These are phyloP conservation scores for Streptanthus diversifolius DNA, from an alignment of 345 rosid species.

Conservation along the genomic window DNA sequence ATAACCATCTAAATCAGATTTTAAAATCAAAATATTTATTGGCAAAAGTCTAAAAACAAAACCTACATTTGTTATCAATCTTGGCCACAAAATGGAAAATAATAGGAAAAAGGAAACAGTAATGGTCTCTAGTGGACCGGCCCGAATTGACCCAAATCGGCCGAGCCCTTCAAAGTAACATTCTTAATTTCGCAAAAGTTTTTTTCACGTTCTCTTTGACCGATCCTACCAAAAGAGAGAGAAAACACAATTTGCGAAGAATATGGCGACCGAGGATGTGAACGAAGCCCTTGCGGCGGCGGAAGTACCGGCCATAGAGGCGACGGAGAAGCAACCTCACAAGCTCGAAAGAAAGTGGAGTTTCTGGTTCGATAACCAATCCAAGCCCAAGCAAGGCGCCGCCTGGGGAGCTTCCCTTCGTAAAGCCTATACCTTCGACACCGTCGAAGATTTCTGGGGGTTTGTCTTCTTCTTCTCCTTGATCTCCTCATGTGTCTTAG, in stretches of 20 bases:
- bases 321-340: slow-evolving; percentile 44
- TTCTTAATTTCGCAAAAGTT: neutral
- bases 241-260: neutral
- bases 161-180: neutral
- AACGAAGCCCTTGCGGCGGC: slow-evolving; percentile 35
- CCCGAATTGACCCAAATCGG: neutral
- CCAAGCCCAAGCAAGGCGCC: slow-evolving; percentile 73
- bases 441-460: slow-evolving; percentile 98
- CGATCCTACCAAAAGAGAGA: neutral
- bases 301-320: slow-evolving; percentile 14
- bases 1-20: no score
- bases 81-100: no score
- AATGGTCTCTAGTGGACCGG: neutral
- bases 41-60: no score
- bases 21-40: no score
- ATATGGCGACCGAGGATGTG: slow-evolving; percentile 53
- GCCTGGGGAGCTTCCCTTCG: slow-evolving; percentile 85
- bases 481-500: neutral
- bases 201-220: neutral
- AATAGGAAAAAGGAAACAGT: neutral
- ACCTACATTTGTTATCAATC: no score
- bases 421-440: slow-evolving; percentile 72
- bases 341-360: slow-evolving; percentile 86
- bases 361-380: slow-evolving; percentile 86
- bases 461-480: slow-evolving; percentile 22